Percentiles rank a stretch among this genome's conserved stretches.
phyloP scores from a whole-genome alignment of 2,329 filamentous ascomycete species.

The Trichoderma semiorbis region DNA sequence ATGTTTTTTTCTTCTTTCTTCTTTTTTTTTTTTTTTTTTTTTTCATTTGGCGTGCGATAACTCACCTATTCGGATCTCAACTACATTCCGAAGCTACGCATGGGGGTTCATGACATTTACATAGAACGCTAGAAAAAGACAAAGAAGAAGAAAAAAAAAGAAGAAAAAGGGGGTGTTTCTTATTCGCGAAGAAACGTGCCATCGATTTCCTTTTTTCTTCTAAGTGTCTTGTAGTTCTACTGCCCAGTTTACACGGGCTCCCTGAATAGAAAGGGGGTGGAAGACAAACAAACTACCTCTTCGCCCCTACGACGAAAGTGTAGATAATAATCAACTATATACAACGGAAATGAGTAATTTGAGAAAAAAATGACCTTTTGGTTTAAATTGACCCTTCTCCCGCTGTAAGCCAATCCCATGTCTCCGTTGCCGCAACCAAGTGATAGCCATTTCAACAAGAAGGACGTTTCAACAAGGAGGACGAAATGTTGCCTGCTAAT shows the following conservation, averaged over 20 bases:
- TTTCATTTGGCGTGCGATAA: background rate
- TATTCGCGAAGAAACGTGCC: background rate
- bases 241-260: background rate
- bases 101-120: background rate
- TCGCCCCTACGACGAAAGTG: background rate
- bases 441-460: background rate
- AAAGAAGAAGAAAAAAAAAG: background rate
- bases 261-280: background rate
- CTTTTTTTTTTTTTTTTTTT: background rate
- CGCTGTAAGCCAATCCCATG: background rate
- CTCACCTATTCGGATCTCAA: background rate
- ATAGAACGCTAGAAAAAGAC: conserved; percentile 1
- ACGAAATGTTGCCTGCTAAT: background rate
- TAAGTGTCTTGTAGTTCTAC: background rate
- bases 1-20: background rate
- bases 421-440: background rate
- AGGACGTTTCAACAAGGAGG: background rate
- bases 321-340: background rate
- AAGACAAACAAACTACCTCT: background rate
- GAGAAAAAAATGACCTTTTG: background rate
- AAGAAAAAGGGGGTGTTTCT: background rate
- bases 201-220: background rate
- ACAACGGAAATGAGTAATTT: background rate
- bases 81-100: background rate
- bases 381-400: background rate